Evolutionary conservation across 1,284 basidiomycete genomes (phyloP), one percentile per base, ranked within the genome.

Genomic region (Fomitiporia mediterranea): DNA sequence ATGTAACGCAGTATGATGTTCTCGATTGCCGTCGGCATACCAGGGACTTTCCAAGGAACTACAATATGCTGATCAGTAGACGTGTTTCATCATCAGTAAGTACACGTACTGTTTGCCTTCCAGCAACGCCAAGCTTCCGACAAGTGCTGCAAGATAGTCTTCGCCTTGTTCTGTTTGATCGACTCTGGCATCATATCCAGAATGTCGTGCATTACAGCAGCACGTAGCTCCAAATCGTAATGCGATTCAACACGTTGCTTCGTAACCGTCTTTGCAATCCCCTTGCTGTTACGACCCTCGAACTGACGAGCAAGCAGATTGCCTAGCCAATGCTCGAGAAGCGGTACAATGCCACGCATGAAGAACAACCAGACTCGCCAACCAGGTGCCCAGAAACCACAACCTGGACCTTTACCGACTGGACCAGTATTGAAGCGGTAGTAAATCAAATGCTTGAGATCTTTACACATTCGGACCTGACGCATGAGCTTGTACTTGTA

Each of bases 341-440:
- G 81, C 11, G 97, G 97, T 0, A 98, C 94, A 65, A 99, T 98
- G 60, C 97, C 97, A 53, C 97, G 87, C 86, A 99, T 91, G 80
- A 99, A 99, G 80, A 99, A 99, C 60, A 99, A 77, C 97, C 97
- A 99, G 5, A 99, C 97, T 53, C 97, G 84, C 97, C 97, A 99
- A 32, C 96, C 97, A 17, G 97, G 97, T 53, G 95, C 94, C 97
- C 97, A 99, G 81, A 99, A 99, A 60, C 97, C 97, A 65, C 94
- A 94, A 69, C 97, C 97, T 53, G 97, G 97, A 63, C 97, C 97
- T 72, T 99, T 99, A 25, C 97, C 97, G 51, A 99, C 96, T 53
- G 96, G 96, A 54, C 97, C 97, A 25, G 96, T 98, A 77, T 99
- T 99, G 83, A 99, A 99, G 59, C 94, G 91, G 67, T 96, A 96